Evolutionary conservation across 2,329 filamentous ascomycete species (phyloP).

Genomic region (Xylariaceae sp.): DNA sequence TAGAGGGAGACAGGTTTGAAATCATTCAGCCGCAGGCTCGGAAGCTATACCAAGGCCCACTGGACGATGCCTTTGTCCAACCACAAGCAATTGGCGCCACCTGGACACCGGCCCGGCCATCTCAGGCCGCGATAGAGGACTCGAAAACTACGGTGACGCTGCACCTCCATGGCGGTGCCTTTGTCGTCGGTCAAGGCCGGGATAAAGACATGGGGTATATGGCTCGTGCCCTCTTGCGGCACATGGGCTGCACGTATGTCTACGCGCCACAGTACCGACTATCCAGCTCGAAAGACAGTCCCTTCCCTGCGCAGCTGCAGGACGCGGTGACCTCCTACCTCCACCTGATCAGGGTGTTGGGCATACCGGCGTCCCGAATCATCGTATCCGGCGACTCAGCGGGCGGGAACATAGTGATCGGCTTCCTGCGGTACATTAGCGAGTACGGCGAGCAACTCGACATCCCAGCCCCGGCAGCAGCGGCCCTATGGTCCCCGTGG

Average conservation of each 20-base stretch:
- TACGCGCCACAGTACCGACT: constrained; percentile 33
- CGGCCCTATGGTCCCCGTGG: constrained; percentile 29
- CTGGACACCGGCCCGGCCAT: constrained; percentile 12
- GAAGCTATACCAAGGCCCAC: constrained; percentile 8
- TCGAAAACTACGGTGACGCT: constrained; percentile 17
- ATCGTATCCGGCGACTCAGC: constrained; percentile 34
- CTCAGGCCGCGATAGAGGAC: not conserved
- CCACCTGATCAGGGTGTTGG: constrained; percentile 21
- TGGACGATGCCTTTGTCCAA: constrained; percentile 1
- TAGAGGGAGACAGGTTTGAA: constrained; percentile 10
- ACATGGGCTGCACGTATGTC: constrained; percentile 24
- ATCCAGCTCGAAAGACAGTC: constrained; percentile 19
- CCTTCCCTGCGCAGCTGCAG: constrained; percentile 31
- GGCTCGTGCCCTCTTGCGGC: constrained; percentile 21
- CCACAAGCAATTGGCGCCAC: constrained; percentile 10
- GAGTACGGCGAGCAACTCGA: constrained; percentile 21
- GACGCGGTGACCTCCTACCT: constrained; percentile 31
- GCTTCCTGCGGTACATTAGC: constrained; percentile 30
- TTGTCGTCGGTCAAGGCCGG: constrained; percentile 30
- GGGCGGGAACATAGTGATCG: constrained; percentile 30
- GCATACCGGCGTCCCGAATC: constrained; percentile 27
- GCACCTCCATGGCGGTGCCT: constrained; percentile 33
- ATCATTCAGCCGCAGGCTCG: constrained; percentile 5
- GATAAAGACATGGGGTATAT: constrained; percentile 28
- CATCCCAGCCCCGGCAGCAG: constrained; percentile 21